These are phyloP conservation scores for Crucihimalaya himalaica DNA, from an alignment of 345 rosid genomes.

Conservation along the genomic window DNA sequence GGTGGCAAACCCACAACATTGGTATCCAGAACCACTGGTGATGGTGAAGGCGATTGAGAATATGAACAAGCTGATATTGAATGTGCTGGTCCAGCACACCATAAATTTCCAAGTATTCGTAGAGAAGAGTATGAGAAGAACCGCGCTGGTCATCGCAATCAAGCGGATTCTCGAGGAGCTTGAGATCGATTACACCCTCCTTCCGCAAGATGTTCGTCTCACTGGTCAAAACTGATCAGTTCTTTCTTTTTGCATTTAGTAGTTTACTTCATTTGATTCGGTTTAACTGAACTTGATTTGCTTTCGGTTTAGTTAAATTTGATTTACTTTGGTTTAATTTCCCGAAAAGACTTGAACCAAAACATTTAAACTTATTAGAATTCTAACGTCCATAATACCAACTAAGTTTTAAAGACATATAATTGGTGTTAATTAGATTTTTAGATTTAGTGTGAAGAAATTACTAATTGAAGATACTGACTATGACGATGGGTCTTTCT, in stretches of 20 bases:
- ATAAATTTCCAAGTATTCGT: slow-evolving; percentile 57
- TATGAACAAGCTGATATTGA: slow-evolving; percentile 52
- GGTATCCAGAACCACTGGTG: slow-evolving; percentile 48
- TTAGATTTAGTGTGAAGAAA: neutral
- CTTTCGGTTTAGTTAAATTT: neutral
- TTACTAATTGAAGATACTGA: neutral
- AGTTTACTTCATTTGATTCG: neutral
- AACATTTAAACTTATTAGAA: neutral
- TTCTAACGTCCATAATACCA: neutral
- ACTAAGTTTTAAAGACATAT: neutral
- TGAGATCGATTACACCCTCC: slow-evolving; percentile 50
- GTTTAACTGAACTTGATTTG: slow-evolving; percentile 1
- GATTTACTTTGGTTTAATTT: neutral
- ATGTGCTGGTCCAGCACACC: slow-evolving; percentile 44
- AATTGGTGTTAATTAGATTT: neutral
- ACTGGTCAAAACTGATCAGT: slow-evolving; percentile 22
- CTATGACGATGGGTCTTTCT: neutral
- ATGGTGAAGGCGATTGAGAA: slow-evolving; percentile 60
- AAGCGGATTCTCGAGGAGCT: slow-evolving; percentile 56
- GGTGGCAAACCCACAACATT: slow-evolving; percentile 42
- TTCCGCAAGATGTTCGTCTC: slow-evolving; percentile 51
- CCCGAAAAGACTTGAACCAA: neutral
- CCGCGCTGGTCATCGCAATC: slow-evolving; percentile 48
- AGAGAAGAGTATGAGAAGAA: slow-evolving; percentile 60
- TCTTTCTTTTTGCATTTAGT: neutral